Percentiles rank a stretch among this genome's conserved stretches.
Conservation (phyloP, 179 eudicot genomes). For the Amaranthus tricolor region DNA sequence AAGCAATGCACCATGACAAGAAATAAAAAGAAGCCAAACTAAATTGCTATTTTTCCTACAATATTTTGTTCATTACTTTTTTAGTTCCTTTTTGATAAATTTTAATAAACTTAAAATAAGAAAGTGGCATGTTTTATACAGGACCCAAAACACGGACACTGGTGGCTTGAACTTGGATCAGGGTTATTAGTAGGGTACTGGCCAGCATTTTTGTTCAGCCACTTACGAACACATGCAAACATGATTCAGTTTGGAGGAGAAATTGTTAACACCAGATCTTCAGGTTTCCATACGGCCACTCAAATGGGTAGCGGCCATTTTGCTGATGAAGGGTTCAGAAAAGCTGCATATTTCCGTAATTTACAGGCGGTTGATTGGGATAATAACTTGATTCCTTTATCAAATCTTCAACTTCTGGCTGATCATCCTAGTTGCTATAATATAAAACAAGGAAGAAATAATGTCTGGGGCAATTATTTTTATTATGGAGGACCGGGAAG, state of each 20-base stretch:
- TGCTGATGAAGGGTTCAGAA: constrained; percentile 78
- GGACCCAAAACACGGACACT: constrained; percentile 96
- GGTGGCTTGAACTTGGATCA: constrained; percentile 93
- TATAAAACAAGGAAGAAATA: constrained; percentile 70
- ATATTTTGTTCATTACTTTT: too few species aligned
- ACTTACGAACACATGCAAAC: constrained; percentile 66
- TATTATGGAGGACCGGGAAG: constrained; percentile 98
- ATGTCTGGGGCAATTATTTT: constrained; percentile 82
- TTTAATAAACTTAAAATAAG: neutral
- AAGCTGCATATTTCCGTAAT: constrained; percentile 85
- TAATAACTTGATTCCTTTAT: constrained; percentile 72
- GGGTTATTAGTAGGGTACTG: constrained; percentile 88
- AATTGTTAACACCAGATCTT: constrained; percentile 63
- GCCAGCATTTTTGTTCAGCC: constrained; percentile 84
- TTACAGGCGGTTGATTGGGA: constrained; percentile 94
- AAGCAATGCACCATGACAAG: constrained; percentile 14
- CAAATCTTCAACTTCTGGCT: constrained; percentile 65
- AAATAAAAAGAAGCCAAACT: neutral
- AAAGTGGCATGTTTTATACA: constrained; percentile 25
- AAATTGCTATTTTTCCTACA: neutral
- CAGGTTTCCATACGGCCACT: constrained; percentile 80
- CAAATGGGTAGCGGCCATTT: constrained; percentile 98
- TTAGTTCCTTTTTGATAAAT: neutral
- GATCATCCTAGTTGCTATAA: constrained; percentile 93
- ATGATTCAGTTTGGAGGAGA: constrained; percentile 98